phyloP scores from a whole-genome alignment of 108 stramenopile species.

The Hondaea fermentalgiana region DNA sequence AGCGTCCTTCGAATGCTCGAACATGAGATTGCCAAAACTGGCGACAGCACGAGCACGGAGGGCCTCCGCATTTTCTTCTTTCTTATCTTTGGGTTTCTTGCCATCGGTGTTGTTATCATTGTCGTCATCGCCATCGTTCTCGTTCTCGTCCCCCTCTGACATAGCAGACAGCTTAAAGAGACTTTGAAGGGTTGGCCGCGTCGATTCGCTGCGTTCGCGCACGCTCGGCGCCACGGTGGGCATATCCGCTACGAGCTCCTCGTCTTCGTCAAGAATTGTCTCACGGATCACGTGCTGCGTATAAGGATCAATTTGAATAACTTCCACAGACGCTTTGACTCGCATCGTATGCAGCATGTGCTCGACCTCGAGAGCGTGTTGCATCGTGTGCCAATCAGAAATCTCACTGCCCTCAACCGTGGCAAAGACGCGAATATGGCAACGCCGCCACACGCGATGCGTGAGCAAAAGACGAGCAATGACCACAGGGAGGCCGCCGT shows the following conservation, averaged over 20 bases:
- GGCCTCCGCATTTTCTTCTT: not conserved
- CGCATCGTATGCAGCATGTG: constrained; percentile 11
- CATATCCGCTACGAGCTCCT: not conserved
- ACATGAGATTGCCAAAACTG: not conserved
- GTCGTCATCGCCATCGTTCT: not conserved
- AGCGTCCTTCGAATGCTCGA: not conserved
- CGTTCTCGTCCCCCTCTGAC: not conserved
- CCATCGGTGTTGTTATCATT: not conserved
- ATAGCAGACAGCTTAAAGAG: not conserved
- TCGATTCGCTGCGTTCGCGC: not conserved
- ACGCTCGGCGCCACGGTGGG: not conserved
- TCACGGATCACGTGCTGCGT: not conserved
- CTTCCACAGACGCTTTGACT: not conserved
- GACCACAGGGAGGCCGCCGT: constrained; percentile 1
- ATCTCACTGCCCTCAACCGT: not conserved
- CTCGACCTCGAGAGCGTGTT: not conserved
- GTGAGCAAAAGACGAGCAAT: not conserved
- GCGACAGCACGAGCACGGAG: not conserved
- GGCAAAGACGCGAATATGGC: not conserved
- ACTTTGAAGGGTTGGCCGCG: not conserved
- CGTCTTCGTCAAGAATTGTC: not conserved
- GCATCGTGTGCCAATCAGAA: not conserved
- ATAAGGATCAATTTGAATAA: not conserved
- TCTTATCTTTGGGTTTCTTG: no score
- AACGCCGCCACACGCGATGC: not conserved